Base-by-base conservation (phyloP, 140 eudicot species). In the Artemisia princeps region DNA sequence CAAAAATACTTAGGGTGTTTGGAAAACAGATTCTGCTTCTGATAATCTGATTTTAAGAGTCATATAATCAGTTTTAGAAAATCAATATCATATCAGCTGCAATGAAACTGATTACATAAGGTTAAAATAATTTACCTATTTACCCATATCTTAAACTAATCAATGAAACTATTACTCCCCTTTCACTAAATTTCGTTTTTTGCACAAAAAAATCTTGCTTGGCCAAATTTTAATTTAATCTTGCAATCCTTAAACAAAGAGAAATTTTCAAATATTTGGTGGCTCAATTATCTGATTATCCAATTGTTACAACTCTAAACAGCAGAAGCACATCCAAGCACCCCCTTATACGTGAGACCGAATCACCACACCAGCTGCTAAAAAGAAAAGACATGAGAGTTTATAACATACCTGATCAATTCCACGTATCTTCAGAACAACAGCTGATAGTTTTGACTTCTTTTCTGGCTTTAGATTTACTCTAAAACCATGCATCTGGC, bases 341-440 rank as follows among this genome's bases (percentile, higher is more conserved):
- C 67, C 51, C 1, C 9, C 52, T 37, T 62, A 37, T 16, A 62
- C 3, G 2, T 15, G 50, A 37, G 3, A 37, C 11, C 5, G 30
- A 22, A 6, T 56, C 52, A 46, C 14, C 52, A 46, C 0, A 7
- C 3, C 10, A 46, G 4, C 52, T 9, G 14, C n/a, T 10, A 56
- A 40, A 37, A 17, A 6, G 40, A 0, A 10, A 62, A 62, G 45
- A 15, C 54, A 42, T 9, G 14, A 61, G 15, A 61, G 15, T 44
- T 42, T 62, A 9, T 8, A 42, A 69, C 72, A 48, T 45, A 90
- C 97, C 94, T 91, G 95, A 82, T 91, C 98, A 65, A 91, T 88
- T 30, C 98, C 98, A 14, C 98, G 96, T 72, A 91, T 84, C 87
- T 91, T 91, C 58, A 91, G 80, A 67, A 91, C 98, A 16, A 91